These are phyloP conservation scores for Coix lacrymajobi DNA, from an alignment of 176 grass and related monocot species.

Conservation along the genomic window DNA sequence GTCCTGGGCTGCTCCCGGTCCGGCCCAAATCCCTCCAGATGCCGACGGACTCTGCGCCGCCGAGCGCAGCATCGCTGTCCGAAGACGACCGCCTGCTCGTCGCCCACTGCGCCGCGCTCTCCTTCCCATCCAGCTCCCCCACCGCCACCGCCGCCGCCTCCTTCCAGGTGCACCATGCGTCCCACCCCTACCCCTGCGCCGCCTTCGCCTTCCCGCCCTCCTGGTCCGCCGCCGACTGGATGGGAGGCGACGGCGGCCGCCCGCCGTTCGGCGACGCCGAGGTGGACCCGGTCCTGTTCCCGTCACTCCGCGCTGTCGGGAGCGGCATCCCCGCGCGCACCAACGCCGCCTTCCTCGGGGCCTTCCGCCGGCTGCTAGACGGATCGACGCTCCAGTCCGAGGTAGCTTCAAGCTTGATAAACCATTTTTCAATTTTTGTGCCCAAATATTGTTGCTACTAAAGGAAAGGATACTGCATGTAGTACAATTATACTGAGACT, in stretches of 20 bases:
- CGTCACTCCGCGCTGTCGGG: slow-evolving; percentile 70
- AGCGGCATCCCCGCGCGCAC: slow-evolving; percentile 52
- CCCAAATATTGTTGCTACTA: neutral
- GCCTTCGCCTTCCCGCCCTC: slow-evolving; percentile 65
- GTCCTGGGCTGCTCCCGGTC: neutral
- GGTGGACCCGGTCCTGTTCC: slow-evolving; percentile 67
- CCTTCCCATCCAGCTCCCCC: slow-evolving; percentile 12
- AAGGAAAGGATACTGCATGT: neutral
- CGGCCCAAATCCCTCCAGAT: neutral
- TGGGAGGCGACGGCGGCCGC: slow-evolving; percentile 3
- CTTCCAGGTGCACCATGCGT: slow-evolving; percentile 55
- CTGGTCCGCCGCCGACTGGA: slow-evolving; percentile 69
- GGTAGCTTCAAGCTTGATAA: neutral
- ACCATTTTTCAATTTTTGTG: neutral
- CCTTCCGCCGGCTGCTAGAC: slow-evolving; percentile 52
- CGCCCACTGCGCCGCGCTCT: slow-evolving; percentile 39
- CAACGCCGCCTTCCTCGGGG: slow-evolving; percentile 61
- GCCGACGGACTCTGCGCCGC: slow-evolving; percentile 33
- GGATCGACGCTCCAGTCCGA: slow-evolving; percentile 47
- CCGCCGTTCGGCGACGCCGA: slow-evolving; percentile 63
- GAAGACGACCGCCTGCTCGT: slow-evolving; percentile 56
- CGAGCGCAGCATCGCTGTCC: slow-evolving; percentile 19
- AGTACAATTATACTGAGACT: neutral
- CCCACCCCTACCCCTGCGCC: slow-evolving; percentile 51
- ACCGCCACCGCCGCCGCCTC: neutral